Conservation (phyloP, 2,329 filamentous ascomycete genomes). For the Alternaria atra region DNA sequence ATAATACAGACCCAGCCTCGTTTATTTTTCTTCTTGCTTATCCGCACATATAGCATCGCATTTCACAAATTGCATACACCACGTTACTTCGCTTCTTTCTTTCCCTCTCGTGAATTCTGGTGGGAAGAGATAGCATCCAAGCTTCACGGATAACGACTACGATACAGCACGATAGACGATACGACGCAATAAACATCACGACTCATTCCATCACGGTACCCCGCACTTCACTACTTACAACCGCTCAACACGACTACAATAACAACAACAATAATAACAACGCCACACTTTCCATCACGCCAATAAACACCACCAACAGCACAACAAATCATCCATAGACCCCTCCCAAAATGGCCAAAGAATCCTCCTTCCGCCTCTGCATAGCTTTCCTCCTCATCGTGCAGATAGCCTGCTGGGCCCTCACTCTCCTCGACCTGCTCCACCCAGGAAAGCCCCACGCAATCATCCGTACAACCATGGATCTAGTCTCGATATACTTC, state of each 20-base stretch:
- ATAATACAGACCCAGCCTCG: conserved; percentile 1
- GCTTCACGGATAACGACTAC: background rate
- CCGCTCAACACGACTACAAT: background rate
- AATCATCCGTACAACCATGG: conserved; percentile 31
- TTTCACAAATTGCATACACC: background rate
- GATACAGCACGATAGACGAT: background rate
- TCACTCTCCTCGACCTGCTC: conserved; percentile 44
- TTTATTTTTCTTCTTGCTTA: background rate
- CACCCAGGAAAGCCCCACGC: conserved; percentile 39
- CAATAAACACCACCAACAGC: background rate
- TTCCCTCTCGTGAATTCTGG: background rate
- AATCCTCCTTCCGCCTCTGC: conserved; percentile 39
- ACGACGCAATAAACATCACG: background rate
- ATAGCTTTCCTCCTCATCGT: conserved; percentile 43
- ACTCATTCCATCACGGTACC: background rate
- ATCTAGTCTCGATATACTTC: conserved; percentile 20
- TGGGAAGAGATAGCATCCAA: background rate
- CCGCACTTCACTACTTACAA: background rate
- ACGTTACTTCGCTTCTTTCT: background rate
- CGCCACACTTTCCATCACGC: no score
- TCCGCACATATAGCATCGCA: background rate
- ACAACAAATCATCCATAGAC: background rate
- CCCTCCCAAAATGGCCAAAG: conserved; percentile 35
- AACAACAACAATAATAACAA: background rate
- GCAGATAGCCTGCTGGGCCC: conserved; percentile 43